Base-by-base conservation (phyloP, 1,284 basidiomycete species). In the Austroboletus sp. region DNA sequence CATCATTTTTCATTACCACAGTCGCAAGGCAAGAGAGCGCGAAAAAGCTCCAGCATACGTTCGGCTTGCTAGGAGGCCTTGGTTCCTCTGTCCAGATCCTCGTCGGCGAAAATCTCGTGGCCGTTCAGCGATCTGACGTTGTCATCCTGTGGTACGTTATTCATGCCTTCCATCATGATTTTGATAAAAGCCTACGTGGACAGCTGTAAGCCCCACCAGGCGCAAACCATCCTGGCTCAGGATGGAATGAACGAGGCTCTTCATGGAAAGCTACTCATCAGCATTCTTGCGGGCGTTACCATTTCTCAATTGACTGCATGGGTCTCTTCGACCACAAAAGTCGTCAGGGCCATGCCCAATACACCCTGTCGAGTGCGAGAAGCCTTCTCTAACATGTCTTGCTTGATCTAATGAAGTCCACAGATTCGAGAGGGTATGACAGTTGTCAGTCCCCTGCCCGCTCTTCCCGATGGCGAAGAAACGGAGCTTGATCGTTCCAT, bases 391-490 rank as follows among this genome's bases (percentile, higher is more conserved):
- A 11, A 25, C 29, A 35, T 32, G n/a, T n/a, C n/a, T n/a, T 15
- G 38, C 29, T 42, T 25, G 12, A 30, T 9, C 17, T 49, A 35
- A 53, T 23, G 36, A 37, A 42, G 38, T 12, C 42, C 21, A 30
- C 34, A 97, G 92, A 96, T 97, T 61, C 84, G 94, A 32, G 93
- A 97, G 70, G 93, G 93, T 46, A 96, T 97, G 94, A 95, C 93
- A 0, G 84, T 95, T 37, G 78, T 96, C 45, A 89, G 87, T 36
- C 79, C 75, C 7, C 72, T 91, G 31, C 77, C 80, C 7, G 65
- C 74, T 4, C 72, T 72, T 32, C 50, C 26, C n/a, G 67, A 77
- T 31, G 59, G 63, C 13, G 69, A 66, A 19, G 67, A 73, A 19
- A 65, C 70, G 16, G 78, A 81, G 38, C 71, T 74, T 15, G 80